A percentile compares a stretch with the other conserved stretches of the same genome.
Conservation (phyloP, 1,284 basidiomycete species). For the Neolentinus lepideus region DNA sequence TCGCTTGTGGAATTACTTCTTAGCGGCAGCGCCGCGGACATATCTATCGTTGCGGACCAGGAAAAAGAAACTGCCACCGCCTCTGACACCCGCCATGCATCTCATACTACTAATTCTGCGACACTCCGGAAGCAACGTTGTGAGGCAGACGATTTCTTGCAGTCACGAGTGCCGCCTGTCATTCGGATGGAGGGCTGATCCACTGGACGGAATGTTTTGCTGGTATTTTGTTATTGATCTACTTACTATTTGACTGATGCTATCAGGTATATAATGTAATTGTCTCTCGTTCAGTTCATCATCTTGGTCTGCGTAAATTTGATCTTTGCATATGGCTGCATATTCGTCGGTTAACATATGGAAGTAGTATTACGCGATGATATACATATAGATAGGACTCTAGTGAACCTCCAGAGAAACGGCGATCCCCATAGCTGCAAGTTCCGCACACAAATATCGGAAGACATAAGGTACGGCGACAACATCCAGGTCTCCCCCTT, state of each 20-base stretch:
- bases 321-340: too few species aligned
- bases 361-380: not conserved
- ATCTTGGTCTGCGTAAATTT: too few species aligned
- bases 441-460: conserved; percentile 79
- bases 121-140: not conserved
- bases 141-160: not conserved
- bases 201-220: not conserved
- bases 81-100: not conserved
- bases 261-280: not conserved
- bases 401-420: conserved; percentile 62
- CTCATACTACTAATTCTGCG: not conserved
- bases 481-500: conserved; percentile 83
- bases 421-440: conserved; percentile 84
- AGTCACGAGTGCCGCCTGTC: not conserved
- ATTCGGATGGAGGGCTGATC: not conserved
- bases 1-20: conserved; percentile 12
- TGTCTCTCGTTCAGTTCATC: not conserved
- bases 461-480: conserved; percentile 96
- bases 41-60: not conserved
- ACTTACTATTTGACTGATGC: not conserved
- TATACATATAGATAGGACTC: not conserved
- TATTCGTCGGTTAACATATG: not conserved
- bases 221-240: not conserved
- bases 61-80: not conserved
- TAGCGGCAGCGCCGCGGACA: conserved; percentile 6